Conservation (phyloP, 1,284 basidiomycete species). For the Boletus albobrunnescens region DNA sequence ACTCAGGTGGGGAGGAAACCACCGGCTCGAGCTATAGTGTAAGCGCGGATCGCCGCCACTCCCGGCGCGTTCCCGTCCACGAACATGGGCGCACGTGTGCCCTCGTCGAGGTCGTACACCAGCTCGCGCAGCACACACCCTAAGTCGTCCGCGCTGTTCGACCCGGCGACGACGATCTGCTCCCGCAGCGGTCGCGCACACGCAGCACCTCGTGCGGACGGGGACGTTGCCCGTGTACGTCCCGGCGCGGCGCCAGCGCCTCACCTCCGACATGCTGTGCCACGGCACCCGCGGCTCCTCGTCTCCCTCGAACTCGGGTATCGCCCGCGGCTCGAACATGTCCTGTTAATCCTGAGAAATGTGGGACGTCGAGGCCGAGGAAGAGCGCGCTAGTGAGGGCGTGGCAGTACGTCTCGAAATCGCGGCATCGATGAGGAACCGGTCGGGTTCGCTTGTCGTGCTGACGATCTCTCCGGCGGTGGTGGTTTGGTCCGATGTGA, state of each 20-base stretch:
- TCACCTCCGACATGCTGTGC: not conserved
- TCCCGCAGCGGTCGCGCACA: not conserved
- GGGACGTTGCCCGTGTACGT: not conserved
- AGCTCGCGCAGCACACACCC: not conserved
- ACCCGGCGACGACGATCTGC: not conserved
- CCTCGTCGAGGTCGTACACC: slow-evolving; percentile 11
- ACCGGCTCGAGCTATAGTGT: slow-evolving; percentile 4
- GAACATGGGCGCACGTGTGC: slow-evolving; percentile 10
- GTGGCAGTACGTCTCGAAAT: slow-evolving; percentile 1
- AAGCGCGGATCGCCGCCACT: not conserved
- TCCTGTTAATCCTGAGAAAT: not conserved
- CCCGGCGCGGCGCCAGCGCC: not conserved
- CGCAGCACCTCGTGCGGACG: not conserved
- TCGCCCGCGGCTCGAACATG: not conserved
- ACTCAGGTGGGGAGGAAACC: not conserved
- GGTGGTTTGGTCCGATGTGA: not conserved
- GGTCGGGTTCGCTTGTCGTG: not conserved
- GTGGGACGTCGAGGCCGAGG: not conserved
- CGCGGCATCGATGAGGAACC: not conserved
- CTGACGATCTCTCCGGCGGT: slow-evolving; percentile 1
- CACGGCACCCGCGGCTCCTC: slow-evolving; percentile 12
- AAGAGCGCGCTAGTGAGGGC: not conserved
- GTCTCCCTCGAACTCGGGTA: not conserved
- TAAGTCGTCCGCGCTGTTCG: not conserved
- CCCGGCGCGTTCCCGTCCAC: slow-evolving; percentile 1